Percentiles rank a stretch among this genome's conserved stretches.
Conservation (phyloP, 2,329 filamentous ascomycete genomes). For the Xylaria sp. region DNA sequence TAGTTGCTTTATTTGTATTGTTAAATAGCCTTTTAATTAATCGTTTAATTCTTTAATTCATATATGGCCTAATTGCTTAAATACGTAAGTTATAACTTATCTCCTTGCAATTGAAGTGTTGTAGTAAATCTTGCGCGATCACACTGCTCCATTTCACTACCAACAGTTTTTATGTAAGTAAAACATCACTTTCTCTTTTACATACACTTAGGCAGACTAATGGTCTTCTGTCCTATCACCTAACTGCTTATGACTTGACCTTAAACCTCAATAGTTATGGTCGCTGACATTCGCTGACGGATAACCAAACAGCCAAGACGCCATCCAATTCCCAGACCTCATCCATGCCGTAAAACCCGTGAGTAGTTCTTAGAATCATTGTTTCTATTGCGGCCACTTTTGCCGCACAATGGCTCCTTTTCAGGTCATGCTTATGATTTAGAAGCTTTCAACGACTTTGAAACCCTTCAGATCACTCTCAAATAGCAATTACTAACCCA, state of each 20-base stretch:
- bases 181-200: not conserved
- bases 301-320: constrained; percentile 17
- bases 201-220: constrained; percentile 52
- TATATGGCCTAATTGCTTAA: too few relatives aligned
- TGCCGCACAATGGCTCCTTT: not conserved
- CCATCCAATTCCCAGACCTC: constrained; percentile 21
- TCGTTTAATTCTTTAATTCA: too few relatives aligned
- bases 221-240: not conserved
- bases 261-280: not conserved
- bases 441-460: not conserved
- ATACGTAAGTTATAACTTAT: too few relatives aligned
- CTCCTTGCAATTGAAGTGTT: too few relatives aligned
- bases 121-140: too few relatives aligned
- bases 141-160: too few relatives aligned
- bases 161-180: constrained; percentile 37
- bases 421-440: not conserved
- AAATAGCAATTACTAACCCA: not conserved
- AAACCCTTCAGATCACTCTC: not conserved
- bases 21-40: too few relatives aligned
- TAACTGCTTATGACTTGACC: constrained; percentile 32
- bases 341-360: constrained; percentile 16
- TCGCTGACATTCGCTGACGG: constrained; percentile 9
- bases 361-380: not conserved
- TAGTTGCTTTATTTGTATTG: too few relatives aligned
- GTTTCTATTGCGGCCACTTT: not conserved